These are phyloP conservation scores for Naganishia vishniacii DNA, from an alignment of 768 basidiomycete species.

Conservation along the genomic window DNA sequence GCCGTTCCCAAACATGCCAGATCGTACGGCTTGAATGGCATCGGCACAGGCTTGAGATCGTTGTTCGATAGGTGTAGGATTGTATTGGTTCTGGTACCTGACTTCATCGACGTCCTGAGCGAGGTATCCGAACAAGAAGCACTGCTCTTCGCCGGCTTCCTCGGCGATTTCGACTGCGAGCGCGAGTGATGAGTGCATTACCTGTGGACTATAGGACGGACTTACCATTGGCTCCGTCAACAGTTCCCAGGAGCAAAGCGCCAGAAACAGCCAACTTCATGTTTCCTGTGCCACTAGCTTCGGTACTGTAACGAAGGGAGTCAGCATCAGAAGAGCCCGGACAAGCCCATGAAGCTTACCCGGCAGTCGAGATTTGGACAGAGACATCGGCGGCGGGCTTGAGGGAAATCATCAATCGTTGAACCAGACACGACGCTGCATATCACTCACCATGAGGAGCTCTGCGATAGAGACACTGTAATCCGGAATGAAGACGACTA, in stretches of 20 bases:
- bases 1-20: conserved; percentile 66
- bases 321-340: conserved; percentile 52
- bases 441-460: conserved; percentile 38
- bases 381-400: conserved; percentile 79
- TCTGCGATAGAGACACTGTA: conserved; percentile 57
- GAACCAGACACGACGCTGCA: too few relatives aligned
- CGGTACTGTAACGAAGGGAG: conserved; percentile 61
- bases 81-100: conserved; percentile 77
- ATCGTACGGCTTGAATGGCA: conserved; percentile 69
- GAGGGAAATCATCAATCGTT: too few relatives aligned
- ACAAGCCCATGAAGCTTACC: conserved; percentile 59
- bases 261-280: conserved; percentile 77
- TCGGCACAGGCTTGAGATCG: conserved; percentile 75
- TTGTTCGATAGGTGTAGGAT: conserved; percentile 70
- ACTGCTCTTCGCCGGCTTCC: conserved; percentile 86
- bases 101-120: conserved; percentile 68
- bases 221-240: conserved; percentile 76
- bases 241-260: conserved; percentile 75
- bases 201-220: neutral
- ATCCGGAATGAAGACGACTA: conserved; percentile 88
- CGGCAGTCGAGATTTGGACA: conserved; percentile 95
- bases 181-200: neutral
- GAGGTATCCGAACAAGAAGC: conserved; percentile 60
- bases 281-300: conserved; percentile 37
- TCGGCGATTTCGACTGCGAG: conserved; percentile 75